These are phyloP conservation scores for Tolypocladium capitatum DNA, from an alignment of 2,329 filamentous ascomycete genomes.

Conservation along the genomic window DNA sequence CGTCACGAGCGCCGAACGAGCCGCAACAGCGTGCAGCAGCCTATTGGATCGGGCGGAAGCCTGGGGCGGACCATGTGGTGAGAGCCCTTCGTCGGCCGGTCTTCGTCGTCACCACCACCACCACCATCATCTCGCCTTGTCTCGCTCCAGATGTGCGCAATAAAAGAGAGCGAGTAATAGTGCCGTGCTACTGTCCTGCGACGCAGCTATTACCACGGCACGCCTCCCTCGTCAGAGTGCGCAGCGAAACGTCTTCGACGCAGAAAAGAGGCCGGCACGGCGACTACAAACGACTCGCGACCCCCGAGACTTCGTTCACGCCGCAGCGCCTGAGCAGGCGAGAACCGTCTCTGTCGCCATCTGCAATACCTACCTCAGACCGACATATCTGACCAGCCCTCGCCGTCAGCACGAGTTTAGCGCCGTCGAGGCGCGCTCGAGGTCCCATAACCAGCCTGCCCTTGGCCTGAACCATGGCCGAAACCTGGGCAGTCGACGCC, in stretches of 20 bases:
- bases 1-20: not conserved
- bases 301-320: not conserved
- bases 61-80: not conserved
- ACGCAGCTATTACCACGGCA: not conserved
- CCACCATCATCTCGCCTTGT: not conserved
- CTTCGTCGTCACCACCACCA: not conserved
- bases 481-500: constrained; percentile 9
- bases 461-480: constrained; percentile 2
- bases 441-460: not conserved
- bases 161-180: not conserved
- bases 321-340: not conserved
- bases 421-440: not conserved
- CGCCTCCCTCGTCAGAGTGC: not conserved
- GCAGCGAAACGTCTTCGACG: not conserved
- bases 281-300: not conserved
- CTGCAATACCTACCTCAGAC: not conserved
- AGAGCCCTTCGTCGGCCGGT: not conserved
- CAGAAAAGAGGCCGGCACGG: too few relatives aligned
- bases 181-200: not conserved
- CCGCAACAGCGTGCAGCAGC: not conserved
- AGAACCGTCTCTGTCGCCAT: not conserved
- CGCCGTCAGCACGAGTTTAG: not conserved
- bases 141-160: not conserved
- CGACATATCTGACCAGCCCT: not conserved
- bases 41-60: not conserved